phyloP scores from a whole-genome alignment of 2,329 filamentous ascomycete genomes.

The Stachybotrys chartarum region DNA sequence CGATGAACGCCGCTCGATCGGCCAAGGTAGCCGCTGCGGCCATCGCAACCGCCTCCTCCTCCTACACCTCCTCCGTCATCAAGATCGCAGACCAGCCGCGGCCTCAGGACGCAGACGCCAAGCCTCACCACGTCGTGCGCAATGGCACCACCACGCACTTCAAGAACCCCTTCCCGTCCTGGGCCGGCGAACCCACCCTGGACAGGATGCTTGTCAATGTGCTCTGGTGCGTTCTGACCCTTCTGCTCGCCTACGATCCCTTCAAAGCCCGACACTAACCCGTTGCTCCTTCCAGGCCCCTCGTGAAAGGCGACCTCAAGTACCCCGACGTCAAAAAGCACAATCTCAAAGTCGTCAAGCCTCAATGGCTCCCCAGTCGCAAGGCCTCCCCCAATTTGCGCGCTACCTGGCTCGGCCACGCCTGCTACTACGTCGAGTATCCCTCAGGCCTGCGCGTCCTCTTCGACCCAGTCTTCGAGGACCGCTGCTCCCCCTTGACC shows the following conservation, averaged over 20 bases:
- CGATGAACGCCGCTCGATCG: neutral
- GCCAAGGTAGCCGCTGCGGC: constrained; percentile 8
- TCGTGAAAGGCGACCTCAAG: constrained; percentile 31
- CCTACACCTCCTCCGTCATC: constrained; percentile 19
- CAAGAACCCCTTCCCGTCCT: constrained; percentile 45
- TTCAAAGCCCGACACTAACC: no score
- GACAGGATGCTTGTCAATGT: constrained; percentile 21
- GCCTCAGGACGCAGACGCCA: constrained; percentile 34
- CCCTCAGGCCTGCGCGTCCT: constrained; percentile 78
- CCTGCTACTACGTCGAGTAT: constrained; percentile 89
- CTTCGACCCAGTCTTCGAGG: constrained; percentile 90
- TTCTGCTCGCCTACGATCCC: neutral
- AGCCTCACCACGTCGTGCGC: constrained; percentile 40
- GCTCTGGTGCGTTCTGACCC: constrained; percentile 23
- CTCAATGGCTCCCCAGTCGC: constrained; percentile 58
- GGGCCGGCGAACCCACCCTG: constrained; percentile 13
- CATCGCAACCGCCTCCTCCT: constrained; percentile 3
- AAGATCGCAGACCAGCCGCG: constrained; percentile 25
- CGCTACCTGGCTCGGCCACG: constrained; percentile 92
- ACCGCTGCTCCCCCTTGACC: constrained; percentile 72
- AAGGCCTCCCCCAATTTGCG: constrained; percentile 53
- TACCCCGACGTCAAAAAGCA: constrained; percentile 56
- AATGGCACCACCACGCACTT: constrained; percentile 35
- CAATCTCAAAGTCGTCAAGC: constrained; percentile 59
- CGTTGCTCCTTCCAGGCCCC: constrained; percentile 18